phyloP scores from a whole-genome alignment of 1,284 basidiomycete genomes.

The Retiboletus flavoniger region DNA sequence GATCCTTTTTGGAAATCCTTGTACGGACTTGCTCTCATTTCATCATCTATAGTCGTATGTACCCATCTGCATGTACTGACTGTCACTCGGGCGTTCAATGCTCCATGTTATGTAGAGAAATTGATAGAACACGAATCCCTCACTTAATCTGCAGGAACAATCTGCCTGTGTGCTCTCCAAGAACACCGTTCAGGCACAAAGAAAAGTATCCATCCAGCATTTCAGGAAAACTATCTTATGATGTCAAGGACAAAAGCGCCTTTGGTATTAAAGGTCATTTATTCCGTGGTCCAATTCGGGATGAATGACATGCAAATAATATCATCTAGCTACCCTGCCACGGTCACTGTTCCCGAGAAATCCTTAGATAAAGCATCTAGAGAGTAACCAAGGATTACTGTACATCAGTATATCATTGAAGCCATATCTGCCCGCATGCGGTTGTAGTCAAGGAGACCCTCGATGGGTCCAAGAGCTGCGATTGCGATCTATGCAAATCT shows the following conservation, averaged over 20 bases:
- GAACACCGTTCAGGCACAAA: not conserved
- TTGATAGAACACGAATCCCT: not conserved
- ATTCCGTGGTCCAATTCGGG: slow-evolving; percentile 25
- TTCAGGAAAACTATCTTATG: not conserved
- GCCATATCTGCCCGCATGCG: slow-evolving; percentile 81
- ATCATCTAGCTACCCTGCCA: slow-evolving; percentile 23
- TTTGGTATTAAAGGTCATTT: slow-evolving; percentile 18
- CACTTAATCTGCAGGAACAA: no score
- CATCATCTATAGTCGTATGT: slow-evolving; percentile 16
- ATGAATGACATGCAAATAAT: slow-evolving; percentile 20
- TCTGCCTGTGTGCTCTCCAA: no score
- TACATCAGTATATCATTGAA: slow-evolving; percentile 63
- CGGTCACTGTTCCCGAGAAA: not conserved
- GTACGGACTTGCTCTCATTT: slow-evolving; percentile 2
- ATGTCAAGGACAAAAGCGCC: not conserved
- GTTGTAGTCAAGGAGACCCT: slow-evolving; percentile 87
- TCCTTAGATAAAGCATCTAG: not conserved
- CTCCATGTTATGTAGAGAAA: not conserved
- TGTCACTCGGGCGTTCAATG: not conserved
- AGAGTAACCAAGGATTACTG: not conserved
- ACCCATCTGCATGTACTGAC: slow-evolving; percentile 16
- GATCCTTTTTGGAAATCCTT: not conserved
- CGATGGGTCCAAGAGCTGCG: slow-evolving; percentile 81
- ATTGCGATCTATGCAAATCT: slow-evolving; percentile 61
- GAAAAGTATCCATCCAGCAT: not conserved